Conservation (phyloP, 495 filamentous ascomycete species). For the Symbiotaphrina buchneri region DNA sequence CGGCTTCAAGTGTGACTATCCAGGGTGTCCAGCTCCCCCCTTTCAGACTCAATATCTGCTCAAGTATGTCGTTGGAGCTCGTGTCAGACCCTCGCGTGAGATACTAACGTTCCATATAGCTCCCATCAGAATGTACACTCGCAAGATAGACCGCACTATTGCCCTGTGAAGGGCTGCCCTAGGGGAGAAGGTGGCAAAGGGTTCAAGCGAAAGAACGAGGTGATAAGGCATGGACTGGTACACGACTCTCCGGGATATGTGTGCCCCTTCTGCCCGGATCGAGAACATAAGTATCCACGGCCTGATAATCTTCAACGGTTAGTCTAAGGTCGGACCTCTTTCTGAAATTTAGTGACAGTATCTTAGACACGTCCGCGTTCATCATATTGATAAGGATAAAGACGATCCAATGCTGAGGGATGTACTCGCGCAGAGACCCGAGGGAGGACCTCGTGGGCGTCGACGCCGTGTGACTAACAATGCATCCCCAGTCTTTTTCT, state of each 20-base stretch:
- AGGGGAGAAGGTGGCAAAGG: conserved; percentile 72
- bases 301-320: conserved; percentile 96
- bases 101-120: conserved; percentile 25
- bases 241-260: conserved; percentile 92
- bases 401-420: conserved; percentile 61
- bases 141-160: conserved; percentile 75
- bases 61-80: conserved; percentile 29
- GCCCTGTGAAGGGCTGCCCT: conserved; percentile 57
- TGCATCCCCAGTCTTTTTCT: no score
- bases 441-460: conserved; percentile 66
- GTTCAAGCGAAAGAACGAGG: conserved; percentile 98
- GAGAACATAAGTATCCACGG: conserved; percentile 89
- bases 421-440: conserved; percentile 60
- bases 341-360: no score
- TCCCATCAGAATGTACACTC: conserved; percentile 98
- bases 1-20: conserved; percentile 38
- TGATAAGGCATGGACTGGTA: conserved; percentile 92
- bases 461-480: no score
- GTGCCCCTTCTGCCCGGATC: conserved; percentile 88
- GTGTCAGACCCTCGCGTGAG: conserved; percentile 1
- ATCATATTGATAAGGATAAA: conserved; percentile 70
- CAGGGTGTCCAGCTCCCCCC: conserved; percentile 57
- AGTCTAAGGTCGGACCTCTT: no score
- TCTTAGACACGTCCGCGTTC: conserved; percentile 71
- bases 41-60: conserved; percentile 84